These are phyloP conservation scores for Sideroxylon spinosum DNA, from an alignment of 179 eudicot genomes.

Conservation along the genomic window DNA sequence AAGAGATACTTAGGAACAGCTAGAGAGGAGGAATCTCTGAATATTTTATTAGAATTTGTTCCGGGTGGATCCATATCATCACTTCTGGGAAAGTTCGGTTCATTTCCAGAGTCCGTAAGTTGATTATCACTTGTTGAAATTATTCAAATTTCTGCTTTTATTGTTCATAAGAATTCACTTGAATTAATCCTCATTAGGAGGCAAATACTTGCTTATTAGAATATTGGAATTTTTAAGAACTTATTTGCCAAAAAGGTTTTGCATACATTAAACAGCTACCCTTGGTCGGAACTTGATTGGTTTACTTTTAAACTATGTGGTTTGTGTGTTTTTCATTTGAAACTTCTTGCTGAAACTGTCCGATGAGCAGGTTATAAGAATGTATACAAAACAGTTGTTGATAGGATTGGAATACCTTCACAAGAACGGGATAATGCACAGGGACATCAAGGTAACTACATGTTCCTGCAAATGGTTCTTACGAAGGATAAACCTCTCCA, in stretches of 20 bases:
- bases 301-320: neutral
- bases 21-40: constrained; percentile 66
- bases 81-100: constrained; percentile 73
- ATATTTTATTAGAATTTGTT: constrained; percentile 75
- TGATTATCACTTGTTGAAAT: neutral
- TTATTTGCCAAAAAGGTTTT: neutral
- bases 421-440: constrained; percentile 79
- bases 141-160: neutral
- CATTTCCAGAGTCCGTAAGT: constrained; percentile 83
- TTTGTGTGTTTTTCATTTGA: neutral
- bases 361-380: constrained; percentile 63
- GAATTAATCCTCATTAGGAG: neutral
- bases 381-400: constrained; percentile 71
- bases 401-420: constrained; percentile 76
- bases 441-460: constrained; percentile 68
- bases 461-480: neutral
- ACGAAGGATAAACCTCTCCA: neutral
- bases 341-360: neutral
- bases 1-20: constrained; percentile 82
- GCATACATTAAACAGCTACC: neutral
- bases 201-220: neutral
- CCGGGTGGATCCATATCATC: constrained; percentile 90
- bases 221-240: neutral
- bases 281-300: no score
- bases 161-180: neutral